Evolutionary conservation across 306 rosid genomes (phyloP).

Genomic region (Ziziphus jujuba): DNA sequence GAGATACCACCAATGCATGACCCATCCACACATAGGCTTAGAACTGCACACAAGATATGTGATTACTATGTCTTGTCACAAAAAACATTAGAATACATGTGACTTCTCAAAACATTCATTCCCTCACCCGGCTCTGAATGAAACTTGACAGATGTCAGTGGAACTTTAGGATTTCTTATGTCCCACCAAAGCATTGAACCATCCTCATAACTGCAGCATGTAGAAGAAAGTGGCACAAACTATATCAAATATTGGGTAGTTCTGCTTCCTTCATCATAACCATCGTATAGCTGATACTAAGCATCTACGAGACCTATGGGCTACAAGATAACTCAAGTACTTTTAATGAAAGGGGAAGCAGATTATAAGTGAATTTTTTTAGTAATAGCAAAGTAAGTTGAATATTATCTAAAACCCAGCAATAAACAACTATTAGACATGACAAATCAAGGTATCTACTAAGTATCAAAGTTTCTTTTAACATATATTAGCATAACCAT

Average conservation of each 20-base stretch:
- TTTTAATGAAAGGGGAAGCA: neutral
- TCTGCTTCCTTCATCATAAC: neutral
- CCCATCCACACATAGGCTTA: constrained; percentile 68
- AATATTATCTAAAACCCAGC: neutral
- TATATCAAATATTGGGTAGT: neutral
- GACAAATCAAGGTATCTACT: neutral
- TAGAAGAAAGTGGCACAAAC: constrained; percentile 8
- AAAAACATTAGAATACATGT: constrained; percentile 5
- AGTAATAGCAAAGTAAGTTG: neutral
- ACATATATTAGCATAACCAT: neutral
- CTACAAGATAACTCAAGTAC: neutral
- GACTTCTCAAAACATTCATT: constrained; percentile 8
- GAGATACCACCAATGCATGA: constrained; percentile 85
- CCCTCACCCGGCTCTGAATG: constrained; percentile 85
- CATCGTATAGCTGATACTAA: neutral
- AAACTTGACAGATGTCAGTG: constrained; percentile 68
- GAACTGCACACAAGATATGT: constrained; percentile 51
- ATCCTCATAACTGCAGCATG: constrained; percentile 72
- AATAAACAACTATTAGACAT: neutral
- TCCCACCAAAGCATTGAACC: constrained; percentile 99
- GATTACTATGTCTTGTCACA: constrained; percentile 13
- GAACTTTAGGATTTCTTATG: constrained; percentile 64
- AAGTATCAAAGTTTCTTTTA: neutral
- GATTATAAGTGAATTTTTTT: neutral
- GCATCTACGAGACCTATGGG: neutral